phyloP scores from a whole-genome alignment of 2,329 filamentous ascomycete species.

The Sodiomyces alkalinus region DNA sequence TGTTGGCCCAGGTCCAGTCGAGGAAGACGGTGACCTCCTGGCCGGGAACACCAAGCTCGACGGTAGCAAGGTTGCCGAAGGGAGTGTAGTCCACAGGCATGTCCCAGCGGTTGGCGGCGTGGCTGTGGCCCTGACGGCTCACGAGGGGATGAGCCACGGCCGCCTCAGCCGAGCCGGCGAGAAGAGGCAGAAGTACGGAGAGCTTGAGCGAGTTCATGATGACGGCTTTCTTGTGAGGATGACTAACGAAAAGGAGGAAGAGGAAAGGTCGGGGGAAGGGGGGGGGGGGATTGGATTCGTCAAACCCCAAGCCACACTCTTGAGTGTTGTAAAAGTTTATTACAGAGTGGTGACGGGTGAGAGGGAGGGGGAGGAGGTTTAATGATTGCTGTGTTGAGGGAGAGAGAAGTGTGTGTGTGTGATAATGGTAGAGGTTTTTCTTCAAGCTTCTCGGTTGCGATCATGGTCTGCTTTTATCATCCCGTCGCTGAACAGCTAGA shows the following conservation, averaged over 20 bases:
- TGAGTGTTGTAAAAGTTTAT: not conserved
- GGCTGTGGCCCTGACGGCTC: not conserved
- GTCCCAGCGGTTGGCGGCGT: conserved; percentile 4
- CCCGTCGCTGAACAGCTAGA: no score
- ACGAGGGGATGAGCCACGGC: not conserved
- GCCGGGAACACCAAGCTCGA: conserved; percentile 5
- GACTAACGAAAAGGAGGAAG: no score
- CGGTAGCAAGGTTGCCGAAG: conserved; percentile 5
- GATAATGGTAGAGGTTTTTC: no score
- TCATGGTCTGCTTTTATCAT: no score
- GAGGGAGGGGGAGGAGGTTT: no score
- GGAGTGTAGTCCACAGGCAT: conserved; percentile 7
- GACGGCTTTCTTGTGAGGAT: not conserved
- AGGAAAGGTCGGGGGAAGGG: not conserved
- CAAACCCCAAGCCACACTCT: conserved; percentile 1
- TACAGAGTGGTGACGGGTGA: no score
- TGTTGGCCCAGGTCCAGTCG: conserved; percentile 10
- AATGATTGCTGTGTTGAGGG: no score
- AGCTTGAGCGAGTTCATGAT: conserved; percentile 1
- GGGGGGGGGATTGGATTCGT: no score
- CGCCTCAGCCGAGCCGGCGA: conserved; percentile 1
- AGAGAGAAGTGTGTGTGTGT: no score
- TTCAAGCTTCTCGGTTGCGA: no score
- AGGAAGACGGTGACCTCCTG: conserved; percentile 7
- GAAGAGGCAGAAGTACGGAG: not conserved